Evolutionary conservation across 768 basidiomycete species (phyloP), one percentile per base, ranked within the genome.

Genomic region (Peribolospora kevripleyi): DNA sequence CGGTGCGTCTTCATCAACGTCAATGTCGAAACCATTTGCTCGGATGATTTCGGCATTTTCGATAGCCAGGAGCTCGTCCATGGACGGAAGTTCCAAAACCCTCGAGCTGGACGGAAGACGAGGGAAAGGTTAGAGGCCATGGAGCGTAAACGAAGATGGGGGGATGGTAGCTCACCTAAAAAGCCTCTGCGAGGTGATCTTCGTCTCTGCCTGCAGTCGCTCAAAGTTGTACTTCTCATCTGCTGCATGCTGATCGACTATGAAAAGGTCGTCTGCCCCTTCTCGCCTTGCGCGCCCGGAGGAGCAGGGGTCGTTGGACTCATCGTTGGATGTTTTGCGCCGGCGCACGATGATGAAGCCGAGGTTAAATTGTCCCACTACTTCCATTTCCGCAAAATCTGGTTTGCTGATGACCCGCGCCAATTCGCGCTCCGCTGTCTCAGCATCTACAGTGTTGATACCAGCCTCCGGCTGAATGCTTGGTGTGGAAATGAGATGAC

Each of bases 151-250:
- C 39, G 7, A 7, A 50, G n/a, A 48, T 11, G 10, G 46, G 25
- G 43, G 2, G 7, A 10, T 7, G n/a, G 14, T 7, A 48, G 69
- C 77, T 54, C 60, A 90, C 90, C 74, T 74, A 65, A 91, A 76
- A 4, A 97, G 71, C 57, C 71, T 77, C 62, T 97, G 91, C 2
- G 82, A 84, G 60, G 83, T 75, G 55, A 98, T 88, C 52, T 74
- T 75, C 8, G 90, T 95, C n/a, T 79, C 86, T 60, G 76, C 73
- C 66, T 97, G 91, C 55, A 97, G 69, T 1, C 76, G 82, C 71
- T 97, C 93, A 64, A 97, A 97, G 65, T 97, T 97, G 69, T 84
- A 95, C 70, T 97, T 97, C 68, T 97, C 93, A 67, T 98, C 93
- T 5, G 85, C 80, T 4, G 91, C 91, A 67, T 97, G 91, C 65